Evolutionary conservation across 768 basidiomycete species (phyloP), one percentile per base, ranked within the genome.

Genomic region (Boletus subparvulus): DNA sequence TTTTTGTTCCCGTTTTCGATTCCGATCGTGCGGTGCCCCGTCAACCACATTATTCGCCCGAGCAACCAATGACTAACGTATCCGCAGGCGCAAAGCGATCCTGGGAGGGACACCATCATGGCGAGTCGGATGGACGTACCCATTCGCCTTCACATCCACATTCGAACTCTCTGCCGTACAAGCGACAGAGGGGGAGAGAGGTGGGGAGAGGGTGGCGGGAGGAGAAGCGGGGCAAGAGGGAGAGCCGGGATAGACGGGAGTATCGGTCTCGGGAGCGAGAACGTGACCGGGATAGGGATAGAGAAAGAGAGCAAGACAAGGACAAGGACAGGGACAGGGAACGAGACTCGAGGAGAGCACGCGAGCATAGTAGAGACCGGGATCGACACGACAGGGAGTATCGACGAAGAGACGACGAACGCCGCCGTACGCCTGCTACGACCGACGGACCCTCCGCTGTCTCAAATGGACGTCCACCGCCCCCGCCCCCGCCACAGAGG

Each of bases 31-130:
- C 86, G 87, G 87, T 86, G 81, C 81, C 78, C 81, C 78, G 85
- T 87, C 87, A 86, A 79, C 79, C 80, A 80, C 81, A 74, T 80
- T 65, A 56, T 60, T 58, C 52, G 44, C 61, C 55, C 61, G 64
- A 69, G 50, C 65, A 53, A 61, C 66, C 82, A 60, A 81, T 90
- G 87, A 84, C 89, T 90, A 88, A 92, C 83, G 74, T 84, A 70
- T 78, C 85, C 79, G 80, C 89, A 90, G 89, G 89, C 80, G 78
- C 80, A 72, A 91, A 91, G 86, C 87, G 89, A 73, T 75, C 85
- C 61, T 83, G 83, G 85, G 87, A 89, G 66, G 85, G 81, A 78
- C 68, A 74, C 54, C 67, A 73, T 55, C 66, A 66, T 66, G 78
- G 62, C 62, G 73, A 75, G 56, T 54, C 62, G 52, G 73, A 76